Evolutionary conservation across 2,329 filamentous ascomycete genomes (phyloP), one percentile per base, ranked within the genome.

Genomic region (Aureobasidium subglaciale): DNA sequence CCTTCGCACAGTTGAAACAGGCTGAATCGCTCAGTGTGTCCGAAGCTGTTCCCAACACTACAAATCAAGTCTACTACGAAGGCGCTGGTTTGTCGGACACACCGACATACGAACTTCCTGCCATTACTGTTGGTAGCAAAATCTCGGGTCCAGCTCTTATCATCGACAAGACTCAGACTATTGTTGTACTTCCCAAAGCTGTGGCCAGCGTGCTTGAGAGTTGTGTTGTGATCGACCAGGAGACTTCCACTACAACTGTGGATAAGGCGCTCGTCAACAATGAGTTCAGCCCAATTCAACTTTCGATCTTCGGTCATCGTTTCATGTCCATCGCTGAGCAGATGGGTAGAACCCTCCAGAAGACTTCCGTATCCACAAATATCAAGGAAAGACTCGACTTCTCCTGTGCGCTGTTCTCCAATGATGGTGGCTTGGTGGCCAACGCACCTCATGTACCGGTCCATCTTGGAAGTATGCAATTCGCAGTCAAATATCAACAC

Each of bases 251-350:
- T n/a, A 34, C 29, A 6, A 58, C 50, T 10, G 57, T 54, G 8
- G 27, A 54, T 18, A 61, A 53, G 58, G n/a, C 37, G 16, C n/a
- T 43, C n/a, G 55, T 59, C 64, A 65, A 37, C n/a, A 57, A 62
- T 11, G 56, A 54, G 25, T 68, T 78, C 27, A 74, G 78, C 57
- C 78, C 78, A 0, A 79, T 81, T 37, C 70, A 76, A 29, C 71
- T 82, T 2, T 79, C 75, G 10, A 76, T 82, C 40, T 81, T 81
- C 55, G 76, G 75, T 0, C 77, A 81, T 60, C 71, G 79, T 0
- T 81, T 82, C 68, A 81, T 82, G 79, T 75, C 76, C 3, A 80
- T 82, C 18, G 79, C 79, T 0, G 79, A 82, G 58, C 79, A 82
- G 59, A 82, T 81, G 78, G 79, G 79, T 30, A 75, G 75, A 5